Conservation (phyloP, 2,329 filamentous ascomycete genomes). For the Colletotrichum tropicicola region DNA sequence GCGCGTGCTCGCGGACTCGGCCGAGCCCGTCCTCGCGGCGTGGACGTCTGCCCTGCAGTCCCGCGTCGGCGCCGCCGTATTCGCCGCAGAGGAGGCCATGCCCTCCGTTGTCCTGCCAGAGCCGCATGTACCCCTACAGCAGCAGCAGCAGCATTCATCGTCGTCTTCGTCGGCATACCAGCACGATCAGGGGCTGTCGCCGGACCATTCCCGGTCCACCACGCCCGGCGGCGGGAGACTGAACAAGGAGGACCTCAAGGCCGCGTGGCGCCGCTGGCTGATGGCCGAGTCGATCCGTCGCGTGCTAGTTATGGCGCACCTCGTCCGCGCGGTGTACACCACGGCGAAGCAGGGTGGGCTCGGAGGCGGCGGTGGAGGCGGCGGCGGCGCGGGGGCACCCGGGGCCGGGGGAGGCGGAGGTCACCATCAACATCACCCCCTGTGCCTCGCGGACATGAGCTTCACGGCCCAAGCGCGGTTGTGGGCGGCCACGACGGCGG, state of each 20-base stretch:
- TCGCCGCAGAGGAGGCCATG: conserved; percentile 18
- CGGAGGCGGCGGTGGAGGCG: conserved; percentile 1
- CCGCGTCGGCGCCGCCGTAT: conserved; percentile 25
- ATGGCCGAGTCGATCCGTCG: conserved; percentile 31
- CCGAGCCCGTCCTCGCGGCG: conserved; percentile 28
- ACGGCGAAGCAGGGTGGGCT: conserved; percentile 27
- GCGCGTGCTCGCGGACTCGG: conserved; percentile 33
- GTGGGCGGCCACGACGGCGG: conserved; percentile 31
- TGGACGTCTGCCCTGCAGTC: conserved; percentile 31
- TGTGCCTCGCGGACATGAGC: conserved; percentile 27
- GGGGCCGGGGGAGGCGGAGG: not conserved
- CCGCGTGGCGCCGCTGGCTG: conserved; percentile 31
- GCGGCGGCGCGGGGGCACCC: not conserved
- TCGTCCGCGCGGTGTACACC: conserved; percentile 29
- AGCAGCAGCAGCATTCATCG: conserved; percentile 13
- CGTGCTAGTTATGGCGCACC: conserved; percentile 27
- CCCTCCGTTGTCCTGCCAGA: conserved; percentile 8
- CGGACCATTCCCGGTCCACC: conserved; percentile 18
- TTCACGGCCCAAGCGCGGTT: conserved; percentile 31
- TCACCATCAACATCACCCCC: conserved; percentile 5
- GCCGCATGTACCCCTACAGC: not conserved
- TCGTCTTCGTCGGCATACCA: conserved; percentile 14
- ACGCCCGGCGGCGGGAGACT: conserved; percentile 10
- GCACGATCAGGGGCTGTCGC: conserved; percentile 17
- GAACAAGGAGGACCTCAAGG: conserved; percentile 27